Percentiles rank a stretch among this genome's conserved stretches.
phyloP scores from a whole-genome alignment of 169 alveolate species.

The Plasmodium gonderi region DNA sequence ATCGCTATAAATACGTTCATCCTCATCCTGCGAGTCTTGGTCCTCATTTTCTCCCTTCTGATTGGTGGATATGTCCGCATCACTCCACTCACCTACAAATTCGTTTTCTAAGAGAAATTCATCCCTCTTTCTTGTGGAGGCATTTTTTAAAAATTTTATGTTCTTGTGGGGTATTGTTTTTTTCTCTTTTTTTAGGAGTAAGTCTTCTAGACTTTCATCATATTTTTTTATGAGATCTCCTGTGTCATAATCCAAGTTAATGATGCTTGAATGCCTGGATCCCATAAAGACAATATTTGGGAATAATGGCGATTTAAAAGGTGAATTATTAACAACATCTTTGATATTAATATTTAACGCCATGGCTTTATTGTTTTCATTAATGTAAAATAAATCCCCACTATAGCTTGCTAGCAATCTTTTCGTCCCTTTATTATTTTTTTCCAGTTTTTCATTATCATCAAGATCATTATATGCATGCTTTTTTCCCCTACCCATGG shows the following conservation, averaged over 20 bases:
- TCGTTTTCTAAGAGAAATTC: neutral
- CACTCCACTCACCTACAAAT: neutral
- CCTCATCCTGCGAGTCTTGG: neutral
- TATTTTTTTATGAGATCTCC: constrained; percentile 56
- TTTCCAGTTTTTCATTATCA: constrained; percentile 22
- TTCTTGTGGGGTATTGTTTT: constrained; percentile 16
- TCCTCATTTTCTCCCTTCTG: neutral
- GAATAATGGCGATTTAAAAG: constrained; percentile 83
- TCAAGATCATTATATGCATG: constrained; percentile 2
- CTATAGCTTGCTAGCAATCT: constrained; percentile 40
- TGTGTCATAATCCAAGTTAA: constrained; percentile 70
- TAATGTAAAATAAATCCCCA: constrained; percentile 82
- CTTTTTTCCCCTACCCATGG: neutral
- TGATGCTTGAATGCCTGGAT: constrained; percentile 78
- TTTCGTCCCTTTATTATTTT: constrained; percentile 22
- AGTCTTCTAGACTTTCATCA: constrained; percentile 26
- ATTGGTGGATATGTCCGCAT: neutral
- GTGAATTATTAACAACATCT: constrained; percentile 85
- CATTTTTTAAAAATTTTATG: neutral
- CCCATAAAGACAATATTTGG: constrained; percentile 84
- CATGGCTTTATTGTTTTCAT: constrained; percentile 77
- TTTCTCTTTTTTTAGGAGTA: neutral
- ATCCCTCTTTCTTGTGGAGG: neutral
- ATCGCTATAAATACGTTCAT: neutral
- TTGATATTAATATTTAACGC: constrained; percentile 81